Percentiles rank a stretch among this genome's conserved stretches.
These are phyloP conservation scores for Neofusicoccum kwambonambiense DNA, from an alignment of 2,329 filamentous ascomycete species.

Conservation along the genomic window DNA sequence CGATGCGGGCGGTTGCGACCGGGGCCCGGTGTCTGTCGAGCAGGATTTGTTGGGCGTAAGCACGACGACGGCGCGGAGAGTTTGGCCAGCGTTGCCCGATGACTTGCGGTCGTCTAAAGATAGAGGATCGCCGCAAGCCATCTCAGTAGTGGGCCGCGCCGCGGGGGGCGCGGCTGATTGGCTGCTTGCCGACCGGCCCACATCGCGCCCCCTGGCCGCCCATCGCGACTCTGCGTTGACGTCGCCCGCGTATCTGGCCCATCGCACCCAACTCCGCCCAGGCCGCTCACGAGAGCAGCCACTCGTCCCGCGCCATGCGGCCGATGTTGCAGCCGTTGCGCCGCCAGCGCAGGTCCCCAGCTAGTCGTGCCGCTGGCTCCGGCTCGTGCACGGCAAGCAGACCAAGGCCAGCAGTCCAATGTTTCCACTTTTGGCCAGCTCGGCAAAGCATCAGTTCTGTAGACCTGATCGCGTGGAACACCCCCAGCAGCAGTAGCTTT, in stretches of 20 bases:
- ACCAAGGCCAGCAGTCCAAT: not conserved
- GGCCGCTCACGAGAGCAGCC: constrained; percentile 14
- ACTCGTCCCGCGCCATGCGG: not conserved
- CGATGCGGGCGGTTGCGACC: not conserved
- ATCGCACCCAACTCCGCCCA: not conserved
- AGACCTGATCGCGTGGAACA: not conserved
- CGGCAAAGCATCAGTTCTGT: not conserved
- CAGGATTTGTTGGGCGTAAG: not conserved
- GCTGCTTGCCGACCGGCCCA: not conserved
- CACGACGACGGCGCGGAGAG: not conserved
- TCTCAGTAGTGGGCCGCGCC: not conserved
- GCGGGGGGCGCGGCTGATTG: not conserved
- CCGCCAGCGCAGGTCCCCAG: not conserved
- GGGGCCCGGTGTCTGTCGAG: not conserved
- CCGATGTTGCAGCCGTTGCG: not conserved
- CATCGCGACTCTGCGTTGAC: constrained; percentile 1
- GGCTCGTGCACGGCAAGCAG: not conserved
- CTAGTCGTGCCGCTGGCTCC: not conserved
- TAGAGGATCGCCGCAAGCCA: not conserved
- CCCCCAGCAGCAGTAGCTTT: not conserved
- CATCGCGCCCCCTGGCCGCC: not conserved
- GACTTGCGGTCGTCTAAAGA: constrained; percentile 13
- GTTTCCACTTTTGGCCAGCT: constrained; percentile 8
- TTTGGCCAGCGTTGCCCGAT: constrained; percentile 6
- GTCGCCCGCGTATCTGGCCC: not conserved